Evolutionary conservation across 352 stramenopile species (phyloP).

Genomic region (Phytopythium boreale): DNA sequence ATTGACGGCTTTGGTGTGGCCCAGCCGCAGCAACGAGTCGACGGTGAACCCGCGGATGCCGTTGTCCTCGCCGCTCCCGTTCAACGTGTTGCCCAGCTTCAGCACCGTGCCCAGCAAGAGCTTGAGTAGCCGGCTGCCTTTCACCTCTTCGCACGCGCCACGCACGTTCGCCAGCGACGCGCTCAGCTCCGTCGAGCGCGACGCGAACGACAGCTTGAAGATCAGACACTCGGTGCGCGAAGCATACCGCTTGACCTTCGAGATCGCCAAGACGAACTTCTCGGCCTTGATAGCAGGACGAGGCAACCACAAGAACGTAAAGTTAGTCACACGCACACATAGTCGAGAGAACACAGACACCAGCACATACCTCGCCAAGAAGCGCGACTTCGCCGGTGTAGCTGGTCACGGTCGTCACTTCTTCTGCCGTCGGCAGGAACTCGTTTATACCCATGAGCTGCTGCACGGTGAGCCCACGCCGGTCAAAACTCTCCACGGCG

Average conservation of each 20-base stretch:
- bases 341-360: neutral
- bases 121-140: slow-evolving; percentile 90
- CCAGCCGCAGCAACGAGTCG: slow-evolving; percentile 91
- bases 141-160: slow-evolving; percentile 92
- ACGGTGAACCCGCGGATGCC: slow-evolving; percentile 95
- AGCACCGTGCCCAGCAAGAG: slow-evolving; percentile 96
- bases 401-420: slow-evolving; percentile 73
- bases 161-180: slow-evolving; percentile 81
- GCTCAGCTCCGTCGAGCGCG: slow-evolving; percentile 78
- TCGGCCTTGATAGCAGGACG: slow-evolving; percentile 38
- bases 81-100: slow-evolving; percentile 96
- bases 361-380: slow-evolving; percentile 58
- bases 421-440: slow-evolving; percentile 92
- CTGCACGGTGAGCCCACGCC: slow-evolving; percentile 55
- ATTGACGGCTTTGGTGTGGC: slow-evolving; percentile 95
- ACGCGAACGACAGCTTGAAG: slow-evolving; percentile 73
- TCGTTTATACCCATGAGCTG: slow-evolving; percentile 91
- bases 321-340: neutral
- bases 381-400: slow-evolving; percentile 71
- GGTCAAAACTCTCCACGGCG: slow-evolving; percentile 66
- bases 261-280: slow-evolving; percentile 88
- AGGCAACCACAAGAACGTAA: slow-evolving; percentile 1
- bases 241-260: slow-evolving; percentile 68
- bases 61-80: slow-evolving; percentile 86
- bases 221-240: slow-evolving; percentile 77